These are phyloP conservation scores for Lodderomyces theae DNA, from an alignment of 1,139 yeast genomes.

Conservation along the genomic window DNA sequence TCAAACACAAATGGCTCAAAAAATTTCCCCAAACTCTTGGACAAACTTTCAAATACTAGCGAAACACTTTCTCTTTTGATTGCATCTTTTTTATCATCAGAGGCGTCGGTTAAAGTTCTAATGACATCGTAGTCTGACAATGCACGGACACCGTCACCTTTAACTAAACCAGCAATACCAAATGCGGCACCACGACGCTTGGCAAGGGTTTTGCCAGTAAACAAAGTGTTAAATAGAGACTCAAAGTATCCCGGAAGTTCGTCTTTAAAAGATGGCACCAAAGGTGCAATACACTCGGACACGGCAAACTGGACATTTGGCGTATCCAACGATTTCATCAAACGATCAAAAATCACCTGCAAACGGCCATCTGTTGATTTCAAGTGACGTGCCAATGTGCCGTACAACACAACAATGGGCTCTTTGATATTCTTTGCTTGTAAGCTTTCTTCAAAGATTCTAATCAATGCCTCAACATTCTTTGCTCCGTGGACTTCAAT, in stretches of 20 bases:
- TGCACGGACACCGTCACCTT: slow-evolving; percentile 83
- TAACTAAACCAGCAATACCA: slow-evolving; percentile 90
- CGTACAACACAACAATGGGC: slow-evolving; percentile 80
- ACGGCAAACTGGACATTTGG: slow-evolving; percentile 89
- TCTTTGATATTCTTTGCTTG: slow-evolving; percentile 59
- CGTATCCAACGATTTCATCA: slow-evolving; percentile 73
- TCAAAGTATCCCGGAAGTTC: slow-evolving; percentile 56
- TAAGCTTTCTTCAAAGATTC: slow-evolving; percentile 68
- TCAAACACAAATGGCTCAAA: slow-evolving; percentile 96
- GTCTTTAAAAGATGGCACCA: slow-evolving; percentile 58
- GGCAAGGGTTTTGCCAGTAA: slow-evolving; percentile 48
- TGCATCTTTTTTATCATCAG: slow-evolving; percentile 80
- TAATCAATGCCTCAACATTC: slow-evolving; percentile 67
- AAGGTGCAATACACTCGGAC: slow-evolving; percentile 79
- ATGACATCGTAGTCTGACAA: slow-evolving; percentile 74
- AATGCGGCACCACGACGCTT: slow-evolving; percentile 91
- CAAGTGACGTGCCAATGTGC: slow-evolving; percentile 83
- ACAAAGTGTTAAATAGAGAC: slow-evolving; percentile 55
- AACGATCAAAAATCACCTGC: slow-evolving; percentile 60
- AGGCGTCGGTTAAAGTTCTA: slow-evolving; percentile 74
- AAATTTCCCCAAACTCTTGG: slow-evolving; percentile 66
- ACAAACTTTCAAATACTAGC: slow-evolving; percentile 79
- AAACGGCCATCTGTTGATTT: slow-evolving; percentile 62
- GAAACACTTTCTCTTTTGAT: slow-evolving; percentile 85
- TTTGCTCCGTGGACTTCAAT: slow-evolving; percentile 63